Evolutionary conservation across 208 protist species (phyloP).

Genomic region (Wallacemonas collosoma): DNA sequence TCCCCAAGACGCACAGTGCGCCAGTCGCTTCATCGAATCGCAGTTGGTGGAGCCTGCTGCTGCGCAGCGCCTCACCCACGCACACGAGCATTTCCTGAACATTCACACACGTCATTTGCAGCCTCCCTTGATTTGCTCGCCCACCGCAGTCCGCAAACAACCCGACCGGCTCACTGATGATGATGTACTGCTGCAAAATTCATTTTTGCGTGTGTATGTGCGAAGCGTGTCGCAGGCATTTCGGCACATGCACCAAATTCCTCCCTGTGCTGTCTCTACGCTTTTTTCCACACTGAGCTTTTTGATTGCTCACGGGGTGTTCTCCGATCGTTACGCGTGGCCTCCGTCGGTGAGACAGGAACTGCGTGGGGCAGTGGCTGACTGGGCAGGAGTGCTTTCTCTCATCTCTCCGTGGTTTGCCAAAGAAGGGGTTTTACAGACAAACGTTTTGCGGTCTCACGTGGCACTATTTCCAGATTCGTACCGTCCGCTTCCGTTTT

Average conservation of each 20-base stretch:
- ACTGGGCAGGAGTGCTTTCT: not conserved
- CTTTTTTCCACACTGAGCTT: constrained; percentile 26
- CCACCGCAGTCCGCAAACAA: not conserved
- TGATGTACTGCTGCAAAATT: constrained; percentile 16
- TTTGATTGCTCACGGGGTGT: constrained; percentile 5
- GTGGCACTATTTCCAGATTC: constrained; percentile 16
- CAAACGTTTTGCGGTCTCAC: constrained; percentile 14
- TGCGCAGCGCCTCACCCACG: not conserved
- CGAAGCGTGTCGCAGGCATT: constrained; percentile 26
- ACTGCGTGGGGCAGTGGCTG: not conserved
- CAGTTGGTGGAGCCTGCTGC: not conserved
- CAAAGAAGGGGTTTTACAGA: not conserved
- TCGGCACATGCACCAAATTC: constrained; percentile 6
- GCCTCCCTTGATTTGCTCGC: not conserved
- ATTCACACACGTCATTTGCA: not conserved
- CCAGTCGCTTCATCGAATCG: not conserved
- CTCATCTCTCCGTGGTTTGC: not conserved
- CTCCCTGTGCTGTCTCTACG: constrained; percentile 18
- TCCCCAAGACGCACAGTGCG: not conserved
- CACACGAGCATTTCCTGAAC: not conserved
- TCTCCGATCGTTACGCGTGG: constrained; percentile 9
- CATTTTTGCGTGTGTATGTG: constrained; percentile 27
- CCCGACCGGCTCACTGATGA: constrained; percentile 11
- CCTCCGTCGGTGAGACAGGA: not conserved
- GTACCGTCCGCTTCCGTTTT: constrained; percentile 19